phyloP scores from a whole-genome alignment of 345 rosid genomes.

The Rhizophora apiculata region DNA sequence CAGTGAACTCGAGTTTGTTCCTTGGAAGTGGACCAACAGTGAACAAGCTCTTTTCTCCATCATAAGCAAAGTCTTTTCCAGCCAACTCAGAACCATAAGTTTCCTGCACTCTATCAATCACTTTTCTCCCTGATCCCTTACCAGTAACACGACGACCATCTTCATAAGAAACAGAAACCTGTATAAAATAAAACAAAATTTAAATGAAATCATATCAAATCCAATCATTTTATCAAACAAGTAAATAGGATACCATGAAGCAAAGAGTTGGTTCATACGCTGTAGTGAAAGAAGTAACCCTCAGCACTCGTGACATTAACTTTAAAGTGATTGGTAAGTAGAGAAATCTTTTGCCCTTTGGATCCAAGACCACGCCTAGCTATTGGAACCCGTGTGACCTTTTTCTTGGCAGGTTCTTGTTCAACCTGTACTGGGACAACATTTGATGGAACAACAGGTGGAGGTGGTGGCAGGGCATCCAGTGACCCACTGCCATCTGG shows the following conservation, averaged over 20 bases:
- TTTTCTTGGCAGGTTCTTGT: neutral
- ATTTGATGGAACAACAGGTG: conserved; percentile 9
- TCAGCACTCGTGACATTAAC: conserved; percentile 11
- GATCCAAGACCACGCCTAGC: conserved; percentile 19
- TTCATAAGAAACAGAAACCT: conserved; percentile 32
- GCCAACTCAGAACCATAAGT: conserved; percentile 26
- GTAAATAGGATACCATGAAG: neutral
- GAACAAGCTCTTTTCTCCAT: conserved; percentile 32
- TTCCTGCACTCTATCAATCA: conserved; percentile 22
- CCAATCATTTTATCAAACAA: neutral
- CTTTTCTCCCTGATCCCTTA: conserved; percentile 24
- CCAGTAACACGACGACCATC: conserved; percentile 22
- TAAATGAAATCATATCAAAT: neutral
- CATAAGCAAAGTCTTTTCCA: conserved; percentile 33
- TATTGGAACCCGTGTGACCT: conserved; percentile 15
- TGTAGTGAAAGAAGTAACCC: conserved; percentile 26
- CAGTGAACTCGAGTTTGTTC: conserved; percentile 26
- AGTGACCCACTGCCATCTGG: neutral
- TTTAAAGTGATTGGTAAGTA: conserved; percentile 27
- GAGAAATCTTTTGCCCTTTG: conserved; percentile 16
- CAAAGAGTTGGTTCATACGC: conserved; percentile 8
- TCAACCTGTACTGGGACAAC: neutral
- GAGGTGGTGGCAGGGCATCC: conserved; percentile 22
- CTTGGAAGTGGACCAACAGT: conserved; percentile 20
- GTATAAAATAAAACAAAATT: neutral